Conservation (phyloP, 192 early-diverging fungal species). For the Entomortierella beljakovae region DNA sequence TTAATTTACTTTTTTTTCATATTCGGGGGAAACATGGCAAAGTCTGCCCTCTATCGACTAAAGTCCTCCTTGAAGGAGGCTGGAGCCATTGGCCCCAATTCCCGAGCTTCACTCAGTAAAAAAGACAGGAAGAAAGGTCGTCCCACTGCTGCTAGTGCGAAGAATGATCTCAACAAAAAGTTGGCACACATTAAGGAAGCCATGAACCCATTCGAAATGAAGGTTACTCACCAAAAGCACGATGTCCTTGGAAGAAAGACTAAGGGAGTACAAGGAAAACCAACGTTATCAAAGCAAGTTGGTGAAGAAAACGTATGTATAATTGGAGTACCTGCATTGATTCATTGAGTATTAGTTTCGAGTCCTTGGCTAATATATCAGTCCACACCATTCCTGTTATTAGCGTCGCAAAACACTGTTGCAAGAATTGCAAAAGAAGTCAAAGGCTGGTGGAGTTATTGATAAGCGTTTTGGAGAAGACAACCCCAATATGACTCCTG, state of each 20-base stretch:
- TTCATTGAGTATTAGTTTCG: background rate
- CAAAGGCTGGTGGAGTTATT: conserved; percentile 80
- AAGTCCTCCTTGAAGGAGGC: conserved; percentile 81
- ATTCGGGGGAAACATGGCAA: conserved; percentile 37
- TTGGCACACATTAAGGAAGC: conserved; percentile 51
- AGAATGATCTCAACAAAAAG: conserved; percentile 66
- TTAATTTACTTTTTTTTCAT: background rate
- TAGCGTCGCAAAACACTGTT: conserved; percentile 88
- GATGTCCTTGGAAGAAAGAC: conserved; percentile 86
- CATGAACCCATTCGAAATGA: conserved; percentile 93
- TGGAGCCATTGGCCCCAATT: conserved; percentile 79
- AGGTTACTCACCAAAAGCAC: conserved; percentile 84
- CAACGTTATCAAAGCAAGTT: conserved; percentile 81
- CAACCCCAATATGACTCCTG: conserved; percentile 85
- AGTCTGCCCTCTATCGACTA: conserved; percentile 86
- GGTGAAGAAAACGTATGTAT: conserved; percentile 80
- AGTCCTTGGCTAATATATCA: background rate
- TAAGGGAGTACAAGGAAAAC: conserved; percentile 86
- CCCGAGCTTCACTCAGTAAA: conserved; percentile 69
- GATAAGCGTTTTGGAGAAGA: conserved; percentile 97
- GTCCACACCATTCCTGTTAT: background rate
- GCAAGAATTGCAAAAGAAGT: conserved; percentile 76
- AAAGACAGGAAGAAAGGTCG: conserved; percentile 70
- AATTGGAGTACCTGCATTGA: background rate
- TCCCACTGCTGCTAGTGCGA: conserved; percentile 59